These are phyloP conservation scores for Cladosporium halotolerans DNA, from an alignment of 2,329 filamentous ascomycete species.

Conservation along the genomic window DNA sequence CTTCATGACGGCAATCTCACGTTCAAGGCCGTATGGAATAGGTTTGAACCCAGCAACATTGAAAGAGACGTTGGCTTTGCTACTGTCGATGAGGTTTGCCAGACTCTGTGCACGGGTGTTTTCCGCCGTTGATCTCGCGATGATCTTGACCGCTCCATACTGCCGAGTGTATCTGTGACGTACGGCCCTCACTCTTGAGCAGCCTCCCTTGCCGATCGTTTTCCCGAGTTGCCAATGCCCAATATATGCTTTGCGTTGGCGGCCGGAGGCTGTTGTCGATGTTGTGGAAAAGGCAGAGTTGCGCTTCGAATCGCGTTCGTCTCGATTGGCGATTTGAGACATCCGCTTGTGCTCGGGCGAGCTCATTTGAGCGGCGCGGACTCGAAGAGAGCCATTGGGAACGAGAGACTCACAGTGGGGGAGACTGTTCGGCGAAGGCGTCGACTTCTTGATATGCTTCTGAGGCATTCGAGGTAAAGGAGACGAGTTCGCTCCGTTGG, in stretches of 20 bases:
- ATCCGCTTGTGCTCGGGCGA: conserved; percentile 47
- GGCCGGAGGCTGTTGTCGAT: conserved; percentile 48
- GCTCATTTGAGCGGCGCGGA: conserved; percentile 31
- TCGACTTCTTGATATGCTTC: neutral
- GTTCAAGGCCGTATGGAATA: conserved; percentile 74
- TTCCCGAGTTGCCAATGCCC: conserved; percentile 91
- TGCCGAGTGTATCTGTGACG: conserved; percentile 71
- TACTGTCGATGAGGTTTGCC: conserved; percentile 71
- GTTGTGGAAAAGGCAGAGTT: conserved; percentile 50
- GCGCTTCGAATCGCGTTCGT: conserved; percentile 45
- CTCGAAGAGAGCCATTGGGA: conserved; percentile 37
- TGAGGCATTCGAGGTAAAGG: conserved; percentile 12
- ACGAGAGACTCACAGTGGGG: conserved; percentile 42
- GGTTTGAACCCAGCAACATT: conserved; percentile 27
- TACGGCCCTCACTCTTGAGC: conserved; percentile 78
- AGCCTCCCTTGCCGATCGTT: conserved; percentile 83
- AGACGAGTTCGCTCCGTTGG: conserved; percentile 26
- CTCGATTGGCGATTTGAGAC: conserved; percentile 43
- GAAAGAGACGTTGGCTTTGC: conserved; percentile 37
- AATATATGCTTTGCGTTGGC: conserved; percentile 61
- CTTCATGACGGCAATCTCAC: conserved; percentile 96
- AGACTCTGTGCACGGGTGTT: conserved; percentile 81
- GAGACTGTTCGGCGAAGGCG: conserved; percentile 12
- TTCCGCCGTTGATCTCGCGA: conserved; percentile 71
- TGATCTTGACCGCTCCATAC: conserved; percentile 88